Evolutionary conservation across 371 early-diverging fungal species (phyloP).

Genomic region (Umbelopsis sp.): DNA sequence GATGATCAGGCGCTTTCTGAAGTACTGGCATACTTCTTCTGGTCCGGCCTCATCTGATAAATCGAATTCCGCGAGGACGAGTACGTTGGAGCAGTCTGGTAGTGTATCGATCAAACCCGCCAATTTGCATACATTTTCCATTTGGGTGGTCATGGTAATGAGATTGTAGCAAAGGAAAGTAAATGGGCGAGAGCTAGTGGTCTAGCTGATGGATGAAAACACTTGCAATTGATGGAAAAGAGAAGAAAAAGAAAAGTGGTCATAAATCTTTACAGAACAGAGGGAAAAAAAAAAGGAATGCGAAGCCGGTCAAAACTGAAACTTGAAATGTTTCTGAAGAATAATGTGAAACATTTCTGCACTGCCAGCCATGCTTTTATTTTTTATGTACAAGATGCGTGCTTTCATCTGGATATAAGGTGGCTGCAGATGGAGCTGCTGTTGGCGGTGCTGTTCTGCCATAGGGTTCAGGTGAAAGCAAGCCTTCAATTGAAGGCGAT

Average conservation of each 20-base stretch:
- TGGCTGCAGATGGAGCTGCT: not conserved
- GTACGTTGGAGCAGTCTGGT: not conserved
- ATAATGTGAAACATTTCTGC: slow-evolving; percentile 5
- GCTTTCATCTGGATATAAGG: slow-evolving; percentile 17
- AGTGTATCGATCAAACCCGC: not conserved
- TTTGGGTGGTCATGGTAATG: not conserved
- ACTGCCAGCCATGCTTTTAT: not conserved
- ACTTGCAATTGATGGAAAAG: not conserved
- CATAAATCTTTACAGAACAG: not conserved
- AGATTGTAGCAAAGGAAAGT: not conserved
- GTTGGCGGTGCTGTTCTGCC: not conserved
- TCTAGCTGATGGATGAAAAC: not conserved
- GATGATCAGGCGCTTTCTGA: not conserved
- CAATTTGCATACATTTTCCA: not conserved
- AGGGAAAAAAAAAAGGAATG: not conserved
- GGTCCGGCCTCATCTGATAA: not conserved
- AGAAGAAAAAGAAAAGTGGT: not conserved
- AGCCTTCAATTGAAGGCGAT: not conserved
- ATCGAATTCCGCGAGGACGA: not conserved
- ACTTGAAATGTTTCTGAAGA: not conserved
- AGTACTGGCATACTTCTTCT: not conserved
- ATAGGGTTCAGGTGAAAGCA: not conserved
- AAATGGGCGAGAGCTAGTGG: not conserved
- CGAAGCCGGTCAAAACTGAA: not conserved
- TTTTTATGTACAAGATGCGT: slow-evolving; percentile 15